These are phyloP conservation scores for Galerina sulciceps DNA, from an alignment of 768 basidiomycete species.

Conservation along the genomic window DNA sequence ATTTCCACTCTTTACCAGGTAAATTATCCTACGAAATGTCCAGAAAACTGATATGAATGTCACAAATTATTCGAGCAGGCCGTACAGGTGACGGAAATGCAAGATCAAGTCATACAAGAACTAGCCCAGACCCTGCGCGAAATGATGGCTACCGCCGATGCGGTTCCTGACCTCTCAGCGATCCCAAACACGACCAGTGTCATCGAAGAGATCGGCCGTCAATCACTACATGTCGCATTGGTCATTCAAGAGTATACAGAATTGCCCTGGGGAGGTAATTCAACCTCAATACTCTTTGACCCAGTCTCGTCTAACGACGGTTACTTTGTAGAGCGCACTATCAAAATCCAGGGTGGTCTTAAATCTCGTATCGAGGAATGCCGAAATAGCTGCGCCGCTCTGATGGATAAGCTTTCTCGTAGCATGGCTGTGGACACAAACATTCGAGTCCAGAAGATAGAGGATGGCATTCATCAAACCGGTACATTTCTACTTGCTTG, in stretches of 20 bases:
- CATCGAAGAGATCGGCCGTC: constrained; percentile 2
- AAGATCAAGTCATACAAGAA: neutral
- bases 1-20: neutral
- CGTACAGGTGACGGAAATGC: neutral
- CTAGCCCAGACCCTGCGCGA: neutral
- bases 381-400: too few relatives aligned
- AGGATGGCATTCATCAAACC: too few relatives aligned
- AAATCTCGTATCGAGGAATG: too few relatives aligned
- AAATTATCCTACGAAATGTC: neutral
- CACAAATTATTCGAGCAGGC: neutral
- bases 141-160: constrained; percentile 3
- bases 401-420: too few relatives aligned
- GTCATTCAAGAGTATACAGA: constrained; percentile 7
- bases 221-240: neutral
- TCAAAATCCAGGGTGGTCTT: too few relatives aligned
- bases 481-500: too few relatives aligned
- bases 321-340: too few relatives aligned
- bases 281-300: too few relatives aligned
- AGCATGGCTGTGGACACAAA: too few relatives aligned
- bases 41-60: too few relatives aligned
- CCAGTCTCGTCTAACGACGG: too few relatives aligned
- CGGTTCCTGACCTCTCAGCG: neutral
- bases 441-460: too few relatives aligned
- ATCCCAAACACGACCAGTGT: constrained; percentile 2
- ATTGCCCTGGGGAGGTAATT: neutral